Conservation (phyloP, 2,329 filamentous ascomycete genomes). For the Microdochium bolleyi region DNA sequence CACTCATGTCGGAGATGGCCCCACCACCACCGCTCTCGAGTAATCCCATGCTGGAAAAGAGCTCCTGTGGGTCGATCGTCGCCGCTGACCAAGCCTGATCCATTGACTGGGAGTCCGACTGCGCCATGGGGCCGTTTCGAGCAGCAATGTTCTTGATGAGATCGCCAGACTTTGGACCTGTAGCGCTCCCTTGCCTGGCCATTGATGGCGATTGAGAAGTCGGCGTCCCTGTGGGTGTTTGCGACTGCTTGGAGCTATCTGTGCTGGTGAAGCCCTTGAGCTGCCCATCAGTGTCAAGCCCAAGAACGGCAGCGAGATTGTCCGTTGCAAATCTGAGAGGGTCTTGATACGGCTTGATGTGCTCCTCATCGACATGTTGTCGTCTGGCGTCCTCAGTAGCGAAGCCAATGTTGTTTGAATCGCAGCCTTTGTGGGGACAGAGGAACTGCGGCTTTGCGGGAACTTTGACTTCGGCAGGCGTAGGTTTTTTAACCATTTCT, state of each 20-base stretch:
- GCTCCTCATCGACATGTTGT: conserved; percentile 50
- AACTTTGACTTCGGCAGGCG: conserved; percentile 18
- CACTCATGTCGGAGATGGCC: conserved; percentile 42
- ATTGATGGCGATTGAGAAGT: conserved; percentile 44
- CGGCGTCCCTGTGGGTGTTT: conserved; percentile 31
- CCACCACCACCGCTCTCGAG: conserved; percentile 34
- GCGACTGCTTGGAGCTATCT: conserved; percentile 12
- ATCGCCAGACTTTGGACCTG: conserved; percentile 31
- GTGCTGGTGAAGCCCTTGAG: conserved; percentile 23
- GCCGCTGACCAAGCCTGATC: conserved; percentile 28
- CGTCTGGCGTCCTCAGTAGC: conserved; percentile 44
- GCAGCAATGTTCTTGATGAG: conserved; percentile 10
- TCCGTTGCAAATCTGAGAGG: conserved; percentile 45
- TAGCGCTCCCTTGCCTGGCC: conserved; percentile 39
- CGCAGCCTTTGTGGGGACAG: conserved; percentile 49
- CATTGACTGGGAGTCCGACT: conserved; percentile 10
- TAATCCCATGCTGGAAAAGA: conserved; percentile 30
- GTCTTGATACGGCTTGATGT: conserved; percentile 45
- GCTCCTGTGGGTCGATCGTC: conserved; percentile 45
- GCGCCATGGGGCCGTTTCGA: conserved; percentile 16
- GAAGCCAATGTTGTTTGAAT: conserved; percentile 40
- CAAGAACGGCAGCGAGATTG: conserved; percentile 37
- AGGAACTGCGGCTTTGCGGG: conserved; percentile 33
- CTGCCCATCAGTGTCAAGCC: conserved; percentile 42
- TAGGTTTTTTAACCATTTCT: conserved; percentile 28